phyloP scores from a whole-genome alignment of 768 basidiomycete species.

The Mycena amicta region DNA sequence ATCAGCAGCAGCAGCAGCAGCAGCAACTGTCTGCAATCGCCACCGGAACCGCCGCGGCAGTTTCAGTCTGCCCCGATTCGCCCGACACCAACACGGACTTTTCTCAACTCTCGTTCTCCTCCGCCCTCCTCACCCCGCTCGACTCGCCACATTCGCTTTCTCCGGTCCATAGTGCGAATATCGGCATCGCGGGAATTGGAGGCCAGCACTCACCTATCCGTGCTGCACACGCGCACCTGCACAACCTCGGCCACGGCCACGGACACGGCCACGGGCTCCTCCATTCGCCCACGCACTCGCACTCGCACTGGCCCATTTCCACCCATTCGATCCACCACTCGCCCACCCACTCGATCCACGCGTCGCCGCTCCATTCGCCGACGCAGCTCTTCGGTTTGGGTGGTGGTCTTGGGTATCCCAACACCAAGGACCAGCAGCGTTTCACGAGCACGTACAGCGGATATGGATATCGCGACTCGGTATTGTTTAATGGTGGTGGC shows the following conservation, averaged over 20 bases:
- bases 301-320: no score
- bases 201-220: background rate
- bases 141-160: constrained; percentile 48
- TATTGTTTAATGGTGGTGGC: no score
- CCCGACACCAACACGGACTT: constrained; percentile 44
- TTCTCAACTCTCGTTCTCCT: constrained; percentile 50
- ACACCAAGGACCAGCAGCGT: constrained; percentile 1
- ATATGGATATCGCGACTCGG: background rate
- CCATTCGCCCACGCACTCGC: no score
- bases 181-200: no score
- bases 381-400: background rate
- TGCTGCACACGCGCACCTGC: background rate
- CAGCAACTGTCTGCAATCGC: constrained; percentile 14
- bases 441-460: constrained; percentile 1
- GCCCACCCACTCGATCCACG: background rate
- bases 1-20: no score
- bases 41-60: constrained; percentile 24
- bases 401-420: no score
- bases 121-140: constrained; percentile 51
- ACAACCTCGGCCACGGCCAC: no score
- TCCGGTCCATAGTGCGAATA: constrained; percentile 15
- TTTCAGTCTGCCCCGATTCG: constrained; percentile 29
- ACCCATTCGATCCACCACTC: background rate
- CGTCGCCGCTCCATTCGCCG: constrained; percentile 22
- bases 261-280: no score